Conservation (phyloP, 345 rosid species). For the Salix brachista region DNA sequence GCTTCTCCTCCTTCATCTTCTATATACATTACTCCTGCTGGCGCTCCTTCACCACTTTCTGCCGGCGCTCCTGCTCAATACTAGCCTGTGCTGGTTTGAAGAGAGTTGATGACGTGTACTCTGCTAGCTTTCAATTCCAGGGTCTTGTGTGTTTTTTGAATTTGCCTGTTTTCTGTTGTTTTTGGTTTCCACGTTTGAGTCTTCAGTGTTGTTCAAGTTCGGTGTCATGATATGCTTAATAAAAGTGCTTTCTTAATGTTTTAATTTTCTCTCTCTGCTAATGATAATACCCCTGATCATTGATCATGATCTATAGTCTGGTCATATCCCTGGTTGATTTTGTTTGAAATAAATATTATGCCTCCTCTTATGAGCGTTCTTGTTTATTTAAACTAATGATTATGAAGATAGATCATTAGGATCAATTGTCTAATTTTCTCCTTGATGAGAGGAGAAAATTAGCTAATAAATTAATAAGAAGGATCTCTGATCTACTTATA, state of each 20-base stretch:
- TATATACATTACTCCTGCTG: neutral
- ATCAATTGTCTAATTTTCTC: too few relatives aligned
- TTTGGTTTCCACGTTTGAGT: neutral
- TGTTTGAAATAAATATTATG: too few relatives aligned
- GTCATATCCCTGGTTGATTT: too few relatives aligned
- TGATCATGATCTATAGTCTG: too few relatives aligned
- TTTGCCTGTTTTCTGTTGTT: neutral
- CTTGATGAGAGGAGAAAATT: too few relatives aligned
- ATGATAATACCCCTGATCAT: too few relatives aligned
- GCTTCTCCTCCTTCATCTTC: constrained; percentile 6
- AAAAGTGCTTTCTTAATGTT: neutral
- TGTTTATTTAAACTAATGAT: too few relatives aligned
- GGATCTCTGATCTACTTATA: too few relatives aligned
- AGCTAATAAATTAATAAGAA: too few relatives aligned
- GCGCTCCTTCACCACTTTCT: constrained; percentile 17
- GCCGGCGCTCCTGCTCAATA: constrained; percentile 16
- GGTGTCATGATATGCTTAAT: neutral
- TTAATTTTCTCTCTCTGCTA: neutral
- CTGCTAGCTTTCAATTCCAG: neutral
- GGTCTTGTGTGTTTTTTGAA: neutral
- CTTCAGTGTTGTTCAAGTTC: neutral
- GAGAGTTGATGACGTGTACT: neutral
- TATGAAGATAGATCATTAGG: too few relatives aligned
- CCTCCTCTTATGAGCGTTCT: too few relatives aligned
- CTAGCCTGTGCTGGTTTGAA: neutral